These are phyloP conservation scores for Myxozyma mucilagina DNA, from an alignment of 805 yeast species.

Conservation along the genomic window DNA sequence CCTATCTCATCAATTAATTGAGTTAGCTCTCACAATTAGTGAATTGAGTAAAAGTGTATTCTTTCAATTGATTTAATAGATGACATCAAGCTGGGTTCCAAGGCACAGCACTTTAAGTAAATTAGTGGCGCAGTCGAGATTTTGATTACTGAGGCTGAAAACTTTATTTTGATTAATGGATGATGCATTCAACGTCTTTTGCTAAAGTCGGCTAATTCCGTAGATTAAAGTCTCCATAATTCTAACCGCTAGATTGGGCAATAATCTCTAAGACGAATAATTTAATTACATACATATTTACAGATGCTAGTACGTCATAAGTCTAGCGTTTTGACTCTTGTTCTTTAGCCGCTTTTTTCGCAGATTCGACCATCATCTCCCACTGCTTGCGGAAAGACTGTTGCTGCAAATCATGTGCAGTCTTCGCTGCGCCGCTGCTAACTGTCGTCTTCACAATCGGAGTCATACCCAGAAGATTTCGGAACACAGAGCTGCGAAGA, in stretches of 20 bases:
- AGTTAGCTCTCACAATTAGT: too few relatives aligned
- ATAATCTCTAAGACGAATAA: too few relatives aligned
- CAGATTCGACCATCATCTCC: conserved; percentile 20
- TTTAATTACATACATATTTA: neutral
- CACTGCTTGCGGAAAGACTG: conserved; percentile 9
- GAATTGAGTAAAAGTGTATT: too few relatives aligned
- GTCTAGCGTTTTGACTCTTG: conserved; percentile 2
- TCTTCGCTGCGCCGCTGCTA: neutral
- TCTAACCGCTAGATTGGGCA: neutral
- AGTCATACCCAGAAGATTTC: conserved; percentile 59
- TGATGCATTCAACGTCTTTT: too few relatives aligned
- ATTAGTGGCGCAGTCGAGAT: too few relatives aligned
- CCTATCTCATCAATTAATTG: too few relatives aligned
- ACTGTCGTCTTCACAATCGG: conserved; percentile 54
- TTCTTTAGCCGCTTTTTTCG: conserved; percentile 20
- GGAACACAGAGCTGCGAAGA: conserved; percentile 59
- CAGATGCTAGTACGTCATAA: neutral
- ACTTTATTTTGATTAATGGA: too few relatives aligned
- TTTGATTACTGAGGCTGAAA: too few relatives aligned
- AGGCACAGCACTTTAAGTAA: too few relatives aligned
- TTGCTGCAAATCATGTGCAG: neutral
- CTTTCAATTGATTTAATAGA: too few relatives aligned
- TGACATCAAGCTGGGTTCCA: too few relatives aligned
- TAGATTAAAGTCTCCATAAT: neutral
- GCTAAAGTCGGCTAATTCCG: neutral